Conservation (phyloP, 2,329 filamentous ascomycete species). For the Aspergillus sojae region DNA sequence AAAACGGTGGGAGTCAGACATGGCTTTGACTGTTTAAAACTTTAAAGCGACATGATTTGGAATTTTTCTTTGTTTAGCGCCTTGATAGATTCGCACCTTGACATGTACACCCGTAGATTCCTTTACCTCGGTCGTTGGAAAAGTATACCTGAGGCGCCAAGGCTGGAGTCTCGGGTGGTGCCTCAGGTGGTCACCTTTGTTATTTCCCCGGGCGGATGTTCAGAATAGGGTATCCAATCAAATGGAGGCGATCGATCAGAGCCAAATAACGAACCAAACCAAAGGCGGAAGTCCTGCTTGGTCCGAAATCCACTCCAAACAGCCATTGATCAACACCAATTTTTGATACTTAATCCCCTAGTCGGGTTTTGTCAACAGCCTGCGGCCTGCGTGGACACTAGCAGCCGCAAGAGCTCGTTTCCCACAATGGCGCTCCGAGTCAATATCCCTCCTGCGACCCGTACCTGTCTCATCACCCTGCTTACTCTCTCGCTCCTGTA, state of each 20-base stretch:
- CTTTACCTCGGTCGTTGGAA: neutral
- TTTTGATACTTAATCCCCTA: slow-evolving; percentile 2
- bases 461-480: slow-evolving; percentile 74
- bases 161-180: neutral
- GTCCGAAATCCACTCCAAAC: neutral
- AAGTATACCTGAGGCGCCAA: neutral
- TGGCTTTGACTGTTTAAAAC: too few relatives aligned
- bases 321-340: neutral
- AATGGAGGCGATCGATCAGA: slow-evolving; percentile 8
- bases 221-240: slow-evolving; percentile 15
- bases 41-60: too few relatives aligned
- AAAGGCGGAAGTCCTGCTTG: neutral
- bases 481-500: slow-evolving; percentile 75
- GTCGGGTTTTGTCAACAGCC: slow-evolving; percentile 22
- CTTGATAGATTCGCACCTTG: neutral
- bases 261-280: slow-evolving; percentile 2
- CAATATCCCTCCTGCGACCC: slow-evolving; percentile 90
- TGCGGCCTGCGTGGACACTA: slow-evolving; percentile 22
- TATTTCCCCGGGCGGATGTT: neutral
- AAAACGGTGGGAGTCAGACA: too few relatives aligned
- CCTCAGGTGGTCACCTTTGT: neutral
- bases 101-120: neutral
- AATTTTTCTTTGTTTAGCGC: neutral
- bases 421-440: slow-evolving; percentile 75
- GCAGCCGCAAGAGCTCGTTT: slow-evolving; percentile 23